Evolutionary conservation across 306 rosid genomes (phyloP), one percentile per base, ranked within the genome.

Genomic region (Cajanus cajan): DNA sequence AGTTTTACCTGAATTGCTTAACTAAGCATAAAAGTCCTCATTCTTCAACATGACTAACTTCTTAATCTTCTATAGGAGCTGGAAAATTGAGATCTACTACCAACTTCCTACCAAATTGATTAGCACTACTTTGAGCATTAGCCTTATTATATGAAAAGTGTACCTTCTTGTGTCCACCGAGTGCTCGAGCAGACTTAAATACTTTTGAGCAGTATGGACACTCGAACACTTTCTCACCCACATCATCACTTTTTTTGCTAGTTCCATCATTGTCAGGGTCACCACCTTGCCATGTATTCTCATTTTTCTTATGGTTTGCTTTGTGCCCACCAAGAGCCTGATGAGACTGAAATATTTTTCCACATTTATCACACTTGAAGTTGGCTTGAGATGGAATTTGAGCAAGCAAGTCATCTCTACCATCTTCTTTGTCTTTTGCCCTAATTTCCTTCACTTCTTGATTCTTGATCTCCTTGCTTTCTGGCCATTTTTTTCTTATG

Each of bases 301-400:
- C 61, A 21, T 40, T 52, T 57, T 54, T 87, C 78, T 69, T 90
- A 51, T 92, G 97, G 67, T 64, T 86, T 1, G 93, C 90, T 43
- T 67, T 89, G 70, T 90, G 95, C 2, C 93, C 93, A 12, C 92
- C 92, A 3, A 90, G 89, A 0, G 92, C 95, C 14, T 92, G 95
- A 78, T 83, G 69, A 51, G 92, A 87, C 36, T 10, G 44, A 45
- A 86, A 86, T 19, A 14, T 72, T 76, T 86, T 92, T 13, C 47
- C 44, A 6, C 97, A 87, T 2, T 76, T 76, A 6, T 76, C 76
- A 3, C 97, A 92, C 68, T 77, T 78, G 84, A 68, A 89, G 73
- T 28, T 77, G 0, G 62, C n/a, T 24, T 2, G 63, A 21, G 40
- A 39, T 51, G 21, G 39, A 34, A 69, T 37, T 69, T 40, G 74